A percentile compares a stretch with the other conserved stretches of the same genome.
Conservation (phyloP, 2,329 filamentous ascomycete species). For the Pseudogymnoascus sp. region DNA sequence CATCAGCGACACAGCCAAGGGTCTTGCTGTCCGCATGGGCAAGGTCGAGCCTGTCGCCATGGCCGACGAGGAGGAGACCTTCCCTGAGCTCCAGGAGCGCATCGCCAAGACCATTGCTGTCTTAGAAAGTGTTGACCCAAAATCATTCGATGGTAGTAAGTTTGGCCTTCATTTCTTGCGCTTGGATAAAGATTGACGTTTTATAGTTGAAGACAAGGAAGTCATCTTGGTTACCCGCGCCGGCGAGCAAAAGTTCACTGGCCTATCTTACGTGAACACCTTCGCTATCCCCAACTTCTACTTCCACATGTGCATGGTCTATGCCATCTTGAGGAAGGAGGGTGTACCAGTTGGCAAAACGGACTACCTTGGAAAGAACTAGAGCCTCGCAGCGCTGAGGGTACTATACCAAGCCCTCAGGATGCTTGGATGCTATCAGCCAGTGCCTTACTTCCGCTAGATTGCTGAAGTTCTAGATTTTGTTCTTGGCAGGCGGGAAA, state of each 20-base stretch:
- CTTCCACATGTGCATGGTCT: conserved; percentile 55
- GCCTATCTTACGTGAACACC: conserved; percentile 38
- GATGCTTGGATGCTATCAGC: not conserved
- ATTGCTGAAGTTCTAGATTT: not conserved
- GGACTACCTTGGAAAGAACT: conserved; percentile 39
- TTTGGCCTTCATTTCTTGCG: not conserved
- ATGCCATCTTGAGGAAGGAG: conserved; percentile 52
- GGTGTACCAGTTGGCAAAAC: conserved; percentile 56
- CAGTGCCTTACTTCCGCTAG: not conserved
- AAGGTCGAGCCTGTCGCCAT: conserved; percentile 28
- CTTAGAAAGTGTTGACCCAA: conserved; percentile 37
- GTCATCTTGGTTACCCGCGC: conserved; percentile 30
- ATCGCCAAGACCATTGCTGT: conserved; percentile 41
- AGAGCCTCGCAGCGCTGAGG: not conserved
- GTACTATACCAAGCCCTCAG: not conserved
- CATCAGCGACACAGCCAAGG: conserved; percentile 36
- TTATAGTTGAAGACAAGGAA: conserved; percentile 30
- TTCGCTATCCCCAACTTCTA: conserved; percentile 53
- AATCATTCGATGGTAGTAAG: conserved; percentile 33
- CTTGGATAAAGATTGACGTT: not conserved
- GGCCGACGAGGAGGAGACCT: conserved; percentile 40
- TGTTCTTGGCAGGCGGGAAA: not conserved
- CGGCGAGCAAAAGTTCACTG: conserved; percentile 34
- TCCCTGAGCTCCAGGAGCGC: conserved; percentile 40
- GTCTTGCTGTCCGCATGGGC: conserved; percentile 33